Base-by-base conservation (phyloP, 2,329 filamentous ascomycete species). In the Aspergillus sp. region DNA sequence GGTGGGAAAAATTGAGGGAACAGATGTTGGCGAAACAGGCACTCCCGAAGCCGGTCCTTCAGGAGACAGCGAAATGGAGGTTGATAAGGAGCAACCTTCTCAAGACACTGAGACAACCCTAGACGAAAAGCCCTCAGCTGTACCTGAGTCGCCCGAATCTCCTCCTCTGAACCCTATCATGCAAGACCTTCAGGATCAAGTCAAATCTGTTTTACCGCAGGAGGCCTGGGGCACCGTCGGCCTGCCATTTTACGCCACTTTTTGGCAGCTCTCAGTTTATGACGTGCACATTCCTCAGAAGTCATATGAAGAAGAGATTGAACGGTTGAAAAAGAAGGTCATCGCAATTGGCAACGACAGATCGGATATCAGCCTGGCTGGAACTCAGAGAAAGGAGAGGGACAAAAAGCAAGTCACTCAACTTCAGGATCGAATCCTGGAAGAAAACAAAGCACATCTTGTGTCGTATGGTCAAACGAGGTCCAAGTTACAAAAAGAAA, bases 181-280 rank as follows among this genome's bases (percentile, higher is more conserved):
- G 49, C 86, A 89, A 61, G 86, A 87, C 5, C 79, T 97, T 17
- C 88, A 93, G 57, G 83, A 89, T 8, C 82, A 86, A 30, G 82
- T 96, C 17, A 83, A 84, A 58, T 77, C 79, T 5, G 78, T 83
- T 0, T 72, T 91, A 11, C 84, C 89, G 1, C 75, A 83, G 2
- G 82, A 85, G 7, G 83, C 86, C 5, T 91, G 88, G 81, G 79
- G 84, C 11, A 85, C 84, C 50, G 83, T 97, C 51, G 92, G 86
- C 44, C 82, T 91, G 0, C 86, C 90, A 30, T 93, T 97, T 71
- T 97, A 91, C 68, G 86, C 90, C 44, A 90, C 89, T 0, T 99
- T 99, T 75, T 99, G 95, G 95, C 88, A 93, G 51, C 81, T 97
- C 12, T 88, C 91, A 27, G 83, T 96, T 3, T 87, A 89, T 46